phyloP scores from a whole-genome alignment of 2,329 filamentous ascomycete genomes.

The Pestalotiopsis fici region DNA sequence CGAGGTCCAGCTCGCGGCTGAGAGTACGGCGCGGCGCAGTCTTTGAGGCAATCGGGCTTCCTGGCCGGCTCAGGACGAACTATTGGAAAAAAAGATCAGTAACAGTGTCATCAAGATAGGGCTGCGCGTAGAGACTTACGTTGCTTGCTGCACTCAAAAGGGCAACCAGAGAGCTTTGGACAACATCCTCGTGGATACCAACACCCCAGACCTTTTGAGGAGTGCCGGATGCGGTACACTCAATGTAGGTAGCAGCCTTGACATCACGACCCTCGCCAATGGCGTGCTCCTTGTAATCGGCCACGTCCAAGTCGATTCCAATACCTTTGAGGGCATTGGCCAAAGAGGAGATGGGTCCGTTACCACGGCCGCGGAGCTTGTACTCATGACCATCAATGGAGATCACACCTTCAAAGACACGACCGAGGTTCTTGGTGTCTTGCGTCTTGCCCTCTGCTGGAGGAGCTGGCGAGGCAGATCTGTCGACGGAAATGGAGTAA shows the following conservation, averaged over 20 bases:
- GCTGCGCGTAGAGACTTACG: constrained; percentile 54
- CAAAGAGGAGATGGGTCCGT: constrained; percentile 87
- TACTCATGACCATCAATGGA: constrained; percentile 80
- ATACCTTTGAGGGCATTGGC: constrained; percentile 78
- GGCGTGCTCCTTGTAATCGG: constrained; percentile 95
- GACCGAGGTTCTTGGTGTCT: constrained; percentile 75
- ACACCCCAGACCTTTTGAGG: constrained; percentile 84
- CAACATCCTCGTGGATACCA: constrained; percentile 89
- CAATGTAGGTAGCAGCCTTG: constrained; percentile 94
- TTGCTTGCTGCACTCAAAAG: constrained; percentile 83
- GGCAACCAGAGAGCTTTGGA: constrained; percentile 85
- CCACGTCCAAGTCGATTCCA: constrained; percentile 85
- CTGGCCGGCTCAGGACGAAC: constrained; percentile 73
- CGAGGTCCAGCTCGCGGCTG: constrained; percentile 36
- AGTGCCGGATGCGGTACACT: constrained; percentile 72
- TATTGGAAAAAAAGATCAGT: constrained; percentile 31
- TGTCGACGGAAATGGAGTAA: constrained; percentile 87
- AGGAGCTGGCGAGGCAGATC: constrained; percentile 73
- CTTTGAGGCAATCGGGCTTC: constrained; percentile 67
- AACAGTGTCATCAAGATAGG: not conserved
- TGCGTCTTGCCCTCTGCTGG: constrained; percentile 69
- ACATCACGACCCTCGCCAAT: constrained; percentile 80
- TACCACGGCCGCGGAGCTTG: constrained; percentile 77
- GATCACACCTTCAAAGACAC: constrained; percentile 84
- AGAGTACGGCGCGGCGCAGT: constrained; percentile 50